A percentile compares a stretch with the other conserved stretches of the same genome.
These are phyloP conservation scores for Sclerotinia sclerotiorum DNA, from an alignment of 2,329 filamentous ascomycete genomes.

Conservation along the genomic window DNA sequence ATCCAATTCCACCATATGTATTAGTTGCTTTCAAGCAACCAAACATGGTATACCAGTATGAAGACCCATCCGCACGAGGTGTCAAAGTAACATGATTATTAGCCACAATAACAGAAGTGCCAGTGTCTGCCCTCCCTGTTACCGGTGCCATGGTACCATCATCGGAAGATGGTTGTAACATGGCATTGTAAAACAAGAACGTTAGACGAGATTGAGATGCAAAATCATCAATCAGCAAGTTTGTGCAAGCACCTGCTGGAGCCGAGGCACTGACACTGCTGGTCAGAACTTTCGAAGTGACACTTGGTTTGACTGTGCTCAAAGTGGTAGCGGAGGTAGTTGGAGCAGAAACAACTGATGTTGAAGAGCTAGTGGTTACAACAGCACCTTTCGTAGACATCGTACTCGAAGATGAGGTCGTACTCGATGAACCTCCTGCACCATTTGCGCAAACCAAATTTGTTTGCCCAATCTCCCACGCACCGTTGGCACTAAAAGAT, in stretches of 20 bases:
- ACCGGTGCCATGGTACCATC: constrained; percentile 52
- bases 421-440: constrained; percentile 8
- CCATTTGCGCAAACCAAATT: constrained; percentile 46
- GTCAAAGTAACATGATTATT: constrained; percentile 54
- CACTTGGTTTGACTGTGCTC: constrained; percentile 5
- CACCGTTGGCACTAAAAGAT: constrained; percentile 41
- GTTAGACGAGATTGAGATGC: constrained; percentile 60
- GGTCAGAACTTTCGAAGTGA: constrained; percentile 1
- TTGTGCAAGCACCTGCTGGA: constrained; percentile 41
- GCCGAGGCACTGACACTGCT: constrained; percentile 18
- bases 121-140: constrained; percentile 29
- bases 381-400: constrained; percentile 10
- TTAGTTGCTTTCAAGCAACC: constrained; percentile 53
- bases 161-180: constrained; percentile 55
- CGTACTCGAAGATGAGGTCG: neutral
- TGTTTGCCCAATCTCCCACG: constrained; percentile 52
- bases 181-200: constrained; percentile 60
- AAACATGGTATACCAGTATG: constrained; percentile 60
- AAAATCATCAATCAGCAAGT: constrained; percentile 58
- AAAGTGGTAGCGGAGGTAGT: neutral
- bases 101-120: constrained; percentile 52
- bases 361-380: constrained; percentile 5
- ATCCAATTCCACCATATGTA: constrained; percentile 55
- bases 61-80: constrained; percentile 46
- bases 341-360: neutral